Base-by-base conservation (phyloP, 441 rosid species). In the Jatropha podagrica region DNA sequence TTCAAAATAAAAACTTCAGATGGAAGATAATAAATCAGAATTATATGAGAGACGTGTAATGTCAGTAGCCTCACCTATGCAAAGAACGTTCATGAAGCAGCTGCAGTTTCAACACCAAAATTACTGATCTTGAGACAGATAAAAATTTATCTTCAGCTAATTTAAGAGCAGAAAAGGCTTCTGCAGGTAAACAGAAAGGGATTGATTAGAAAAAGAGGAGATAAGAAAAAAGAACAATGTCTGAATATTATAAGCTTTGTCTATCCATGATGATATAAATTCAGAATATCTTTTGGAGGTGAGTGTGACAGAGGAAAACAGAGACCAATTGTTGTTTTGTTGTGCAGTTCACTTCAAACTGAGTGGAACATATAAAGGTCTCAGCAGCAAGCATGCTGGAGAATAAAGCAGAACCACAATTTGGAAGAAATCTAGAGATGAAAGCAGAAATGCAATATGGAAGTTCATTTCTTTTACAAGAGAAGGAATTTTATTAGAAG, bases 91-190 rank as follows among this genome's bases (percentile, higher is more conserved):
- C 97, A 76, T 94, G 99, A 71, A 94, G 91, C 83, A 96, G 83
- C 86, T 92, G 99, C 88, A 96, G 78, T 85, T 96, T 94, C 82
- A 96, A 76, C 72, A 90, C 69, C 86, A 89, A 84, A 72, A 94
- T 83, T 80, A 85, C 89, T 49, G 99, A 91, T 82, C 91, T 92
- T 59, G 98, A 88, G 74, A 90, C 84, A 26, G 92, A 89, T 73
- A 89, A 68, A 72, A 92, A 92, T 85, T 88, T 94, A 76, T 86
- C 93, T 83, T 96, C 98, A 5, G 87, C 93, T 59, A 82, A 81
- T 85, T 89, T 86, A 78, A 96, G 92, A 68, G 98, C 98, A 77
- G 89, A 83, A 84, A 96, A 94, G 63, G 99, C 97, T 83, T 87
- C 99, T 96, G 77, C 46, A 83, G 78, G 58, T 48, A 68, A 52